Base-by-base conservation (phyloP, 495 filamentous ascomycete genomes). In the Hyaloscypha variabilis region DNA sequence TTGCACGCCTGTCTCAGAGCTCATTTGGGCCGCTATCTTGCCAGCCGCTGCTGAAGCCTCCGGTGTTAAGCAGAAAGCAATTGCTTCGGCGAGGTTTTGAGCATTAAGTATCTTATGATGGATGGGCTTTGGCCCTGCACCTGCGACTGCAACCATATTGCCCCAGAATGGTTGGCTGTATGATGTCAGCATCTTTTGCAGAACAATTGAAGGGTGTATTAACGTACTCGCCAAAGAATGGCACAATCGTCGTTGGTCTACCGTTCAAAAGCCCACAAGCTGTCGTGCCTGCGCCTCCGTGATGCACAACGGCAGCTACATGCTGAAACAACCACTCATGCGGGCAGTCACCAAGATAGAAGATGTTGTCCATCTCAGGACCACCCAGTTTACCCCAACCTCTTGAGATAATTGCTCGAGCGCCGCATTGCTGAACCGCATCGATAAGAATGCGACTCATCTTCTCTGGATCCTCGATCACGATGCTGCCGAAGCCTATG, bases 291-390 rank as follows among this genome's bases (percentile, higher is more conserved):
- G 87, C 87, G 1, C 87, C 87, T 13, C 87, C 87, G 66, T 90
- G 87, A 61, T 89, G 87, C 5, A 90, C 80, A 25, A 86, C 85
- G 5, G 82, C 83, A 24, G 76, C 73, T 13, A 88, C 81, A 14
- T 77, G 77, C 6, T 85, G 81, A 57, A 90, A 89, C 17, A 90
- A 76, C 87, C 87, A 90, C 74, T 89, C 87, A 81, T 86, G 85
- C 0, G 91, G 91, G 58, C 81, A 79, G 66, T 89, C 87, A 42
- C 85, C 87, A n/a, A 89, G 80, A 75, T 89, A 77, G 69, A 80
- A 84, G n/a, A 89, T 76, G 39, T 82, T 79, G 30, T 60, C 63
- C 0, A 87, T 84, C 0, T 83, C 6, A 13, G 63, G 63, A 1
- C 85, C 79, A 10, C 86, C 86, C 0, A 90, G 67, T 11, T 84